Conservation (phyloP, 2,329 filamentous ascomycete genomes). For the Mariannaea elegans region DNA sequence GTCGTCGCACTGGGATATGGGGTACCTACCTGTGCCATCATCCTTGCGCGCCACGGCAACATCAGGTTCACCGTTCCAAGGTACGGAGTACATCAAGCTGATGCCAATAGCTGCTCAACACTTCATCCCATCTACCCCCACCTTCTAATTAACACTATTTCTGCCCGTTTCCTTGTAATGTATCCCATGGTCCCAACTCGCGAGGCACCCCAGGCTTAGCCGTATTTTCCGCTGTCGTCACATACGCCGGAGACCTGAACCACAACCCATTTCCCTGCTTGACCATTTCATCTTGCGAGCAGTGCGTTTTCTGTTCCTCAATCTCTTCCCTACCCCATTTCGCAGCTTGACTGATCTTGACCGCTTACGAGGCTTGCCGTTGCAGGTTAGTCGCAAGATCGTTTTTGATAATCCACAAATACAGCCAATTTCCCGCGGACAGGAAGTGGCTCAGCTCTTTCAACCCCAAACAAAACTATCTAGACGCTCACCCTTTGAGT, state of each 20-base stretch:
- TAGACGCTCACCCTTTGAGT: background rate
- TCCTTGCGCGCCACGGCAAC: conserved; percentile 35
- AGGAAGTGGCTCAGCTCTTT: conserved; percentile 10
- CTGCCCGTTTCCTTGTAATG: conserved; percentile 25
- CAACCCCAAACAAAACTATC: background rate
- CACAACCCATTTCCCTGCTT: conserved; percentile 28
- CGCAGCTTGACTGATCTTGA: too few species aligned
- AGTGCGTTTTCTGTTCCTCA: background rate
- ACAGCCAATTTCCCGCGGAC: conserved; percentile 5
- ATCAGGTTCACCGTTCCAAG: conserved; percentile 31
- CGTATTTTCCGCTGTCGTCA: conserved; percentile 30
- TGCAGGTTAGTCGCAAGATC: conserved; percentile 11
- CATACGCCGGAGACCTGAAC: conserved; percentile 24
- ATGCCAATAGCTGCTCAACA: conserved; percentile 33
- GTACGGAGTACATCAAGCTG: conserved; percentile 27
- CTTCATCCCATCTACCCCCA: conserved; percentile 40
- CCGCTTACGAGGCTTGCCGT: conserved; percentile 13
- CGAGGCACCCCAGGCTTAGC: conserved; percentile 30
- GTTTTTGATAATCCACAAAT: conserved; percentile 11
- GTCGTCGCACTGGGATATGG: conserved; percentile 15
- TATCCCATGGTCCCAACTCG: conserved; percentile 30
- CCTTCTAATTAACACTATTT: conserved; percentile 36
- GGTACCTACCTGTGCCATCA: conserved; percentile 22
- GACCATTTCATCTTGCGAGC: background rate
- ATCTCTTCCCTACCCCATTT: conserved; percentile 6